phyloP scores from a whole-genome alignment of 78 protist genomes.

The Chrysochromulina parva region DNA sequence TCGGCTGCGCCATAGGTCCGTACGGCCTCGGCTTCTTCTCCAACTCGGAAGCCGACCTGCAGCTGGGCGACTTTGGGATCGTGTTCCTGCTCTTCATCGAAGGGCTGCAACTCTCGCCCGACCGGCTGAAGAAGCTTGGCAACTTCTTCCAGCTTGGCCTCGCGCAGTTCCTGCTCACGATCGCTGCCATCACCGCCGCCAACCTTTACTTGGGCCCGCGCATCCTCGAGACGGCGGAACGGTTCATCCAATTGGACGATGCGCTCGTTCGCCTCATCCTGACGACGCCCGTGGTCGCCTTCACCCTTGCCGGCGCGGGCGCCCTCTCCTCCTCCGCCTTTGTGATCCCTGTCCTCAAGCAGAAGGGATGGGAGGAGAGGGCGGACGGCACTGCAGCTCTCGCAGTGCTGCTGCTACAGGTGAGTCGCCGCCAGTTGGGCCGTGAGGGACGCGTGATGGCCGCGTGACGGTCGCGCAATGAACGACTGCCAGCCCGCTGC shows the following conservation, averaged over 20 bases:
- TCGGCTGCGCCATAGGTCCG: neutral
- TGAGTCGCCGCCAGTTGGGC: too few relatives aligned
- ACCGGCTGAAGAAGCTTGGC: neutral
- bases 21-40: neutral
- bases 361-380: neutral
- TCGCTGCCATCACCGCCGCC: neutral
- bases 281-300: neutral
- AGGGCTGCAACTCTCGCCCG: neutral
- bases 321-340: conserved; percentile 20
- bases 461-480: too few relatives aligned
- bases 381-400: neutral
- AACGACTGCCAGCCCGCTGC: too few relatives aligned
- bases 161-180: neutral
- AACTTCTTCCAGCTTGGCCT: neutral
- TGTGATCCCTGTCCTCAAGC: neutral
- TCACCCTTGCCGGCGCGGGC: neutral
- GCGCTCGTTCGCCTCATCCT: neutral
- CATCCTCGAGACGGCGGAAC: neutral
- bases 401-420: neutral
- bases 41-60: neutral
- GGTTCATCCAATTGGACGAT: neutral
- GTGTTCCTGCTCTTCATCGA: neutral
- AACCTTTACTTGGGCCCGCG: neutral
- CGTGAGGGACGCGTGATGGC: too few relatives aligned
- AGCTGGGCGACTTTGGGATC: neutral